phyloP scores from a whole-genome alignment of 2,329 filamentous ascomycete genomes.

The Trichocomaceae sp. region DNA sequence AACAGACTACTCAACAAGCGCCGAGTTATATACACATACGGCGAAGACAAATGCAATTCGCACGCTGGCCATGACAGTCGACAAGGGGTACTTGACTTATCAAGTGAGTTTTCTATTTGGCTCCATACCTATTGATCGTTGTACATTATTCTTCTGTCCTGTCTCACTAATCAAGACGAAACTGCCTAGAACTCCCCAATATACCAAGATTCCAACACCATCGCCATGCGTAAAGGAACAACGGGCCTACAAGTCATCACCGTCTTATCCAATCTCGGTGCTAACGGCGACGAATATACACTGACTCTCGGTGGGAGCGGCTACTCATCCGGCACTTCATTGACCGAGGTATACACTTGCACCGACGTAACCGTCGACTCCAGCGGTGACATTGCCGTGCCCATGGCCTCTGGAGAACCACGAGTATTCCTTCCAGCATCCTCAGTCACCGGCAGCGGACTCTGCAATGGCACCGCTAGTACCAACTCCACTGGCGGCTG shows the following conservation, averaged over 20 bases:
- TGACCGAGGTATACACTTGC: conserved; percentile 35
- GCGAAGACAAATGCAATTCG: conserved; percentile 47
- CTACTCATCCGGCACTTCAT: conserved; percentile 19
- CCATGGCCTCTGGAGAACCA: conserved; percentile 40
- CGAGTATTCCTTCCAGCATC: conserved; percentile 23
- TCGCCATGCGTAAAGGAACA: conserved; percentile 39
- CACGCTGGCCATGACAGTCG: conserved; percentile 35
- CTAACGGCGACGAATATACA: conserved; percentile 21
- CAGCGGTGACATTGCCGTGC: conserved; percentile 39
- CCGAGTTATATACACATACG: conserved; percentile 46
- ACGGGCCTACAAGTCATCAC: conserved; percentile 25
- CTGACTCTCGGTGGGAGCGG: conserved; percentile 22
- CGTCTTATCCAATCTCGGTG: conserved; percentile 40
- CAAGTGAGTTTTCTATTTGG: conserved; percentile 20
- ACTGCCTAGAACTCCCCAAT: conserved; percentile 32
- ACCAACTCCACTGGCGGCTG: conserved; percentile 1
- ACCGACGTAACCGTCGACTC: conserved; percentile 36
- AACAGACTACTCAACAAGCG: conserved; percentile 42
- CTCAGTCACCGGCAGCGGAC: conserved; percentile 1
- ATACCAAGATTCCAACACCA: conserved; percentile 38
- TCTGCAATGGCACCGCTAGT: neutral
- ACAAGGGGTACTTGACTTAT: conserved; percentile 36
- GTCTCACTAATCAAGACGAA: neutral
- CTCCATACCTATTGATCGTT: neutral
- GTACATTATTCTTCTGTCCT: no score